Conservation (phyloP, 768 basidiomycete genomes). For the Naganishia vishniacii region DNA sequence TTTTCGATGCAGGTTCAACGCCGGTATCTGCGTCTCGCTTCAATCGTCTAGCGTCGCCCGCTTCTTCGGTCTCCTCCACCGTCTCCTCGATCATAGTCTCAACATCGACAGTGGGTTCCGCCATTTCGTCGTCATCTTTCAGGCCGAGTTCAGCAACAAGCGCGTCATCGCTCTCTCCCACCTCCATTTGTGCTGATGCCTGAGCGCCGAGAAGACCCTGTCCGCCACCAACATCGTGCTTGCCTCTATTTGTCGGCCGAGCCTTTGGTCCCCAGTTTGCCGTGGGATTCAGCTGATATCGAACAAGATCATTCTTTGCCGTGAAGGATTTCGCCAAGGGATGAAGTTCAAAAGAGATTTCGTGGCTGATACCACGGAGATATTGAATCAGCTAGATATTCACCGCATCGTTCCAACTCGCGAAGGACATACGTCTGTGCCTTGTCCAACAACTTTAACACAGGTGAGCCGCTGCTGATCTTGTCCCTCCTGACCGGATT, state of each 20-base stretch:
- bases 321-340: conserved; percentile 53
- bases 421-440: conserved; percentile 61
- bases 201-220: not conserved
- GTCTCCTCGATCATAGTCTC: conserved; percentile 12
- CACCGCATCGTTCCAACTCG: too few relatives aligned
- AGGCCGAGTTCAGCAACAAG: not conserved
- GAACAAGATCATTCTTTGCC: conserved; percentile 34
- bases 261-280: conserved; percentile 83
- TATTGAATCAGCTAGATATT: too few relatives aligned
- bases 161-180: too few relatives aligned
- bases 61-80: not conserved
- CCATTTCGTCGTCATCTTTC: conserved; percentile 15
- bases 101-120: not conserved
- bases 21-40: conserved; percentile 5
- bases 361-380: conserved; percentile 31
- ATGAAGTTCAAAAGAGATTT: conserved; percentile 73
- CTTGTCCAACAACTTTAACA: conserved; percentile 62
- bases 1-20: conserved; percentile 9
- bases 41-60: not conserved
- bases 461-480: conserved; percentile 67
- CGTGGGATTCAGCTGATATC: conserved; percentile 69
- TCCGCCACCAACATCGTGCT: conserved; percentile 10
- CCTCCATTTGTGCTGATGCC: not conserved
- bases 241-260: conserved; percentile 36
- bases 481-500: conserved; percentile 82